Base-by-base conservation (phyloP, 139 green algal species). In the Coccomyxa sp. region DNA sequence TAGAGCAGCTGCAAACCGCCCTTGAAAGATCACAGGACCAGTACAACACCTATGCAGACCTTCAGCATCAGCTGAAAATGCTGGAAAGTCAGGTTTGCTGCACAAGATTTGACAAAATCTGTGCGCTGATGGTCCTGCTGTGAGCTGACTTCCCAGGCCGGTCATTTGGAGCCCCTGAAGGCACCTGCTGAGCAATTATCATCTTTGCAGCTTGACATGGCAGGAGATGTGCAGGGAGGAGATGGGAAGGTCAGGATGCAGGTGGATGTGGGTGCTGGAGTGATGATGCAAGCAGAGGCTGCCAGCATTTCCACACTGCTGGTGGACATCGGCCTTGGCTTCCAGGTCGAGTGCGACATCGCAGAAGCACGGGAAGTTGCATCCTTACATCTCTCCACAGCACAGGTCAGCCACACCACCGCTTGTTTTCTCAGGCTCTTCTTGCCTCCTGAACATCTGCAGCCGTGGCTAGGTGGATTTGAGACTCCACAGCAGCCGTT, bases 291-390 rank as follows among this genome's bases (percentile, higher is more conserved):
- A 27, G 84, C 87, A 7, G 36, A 39, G 18, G 85, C 87, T 12
- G 78, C 84, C n/a, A 85, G 89, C 71, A 78, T 79, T 2, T 79
- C 69, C 6, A 68, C 75, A 0, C 18, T 91, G 0, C 88, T 80
- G 41, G 82, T 91, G 34, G 34, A 39, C 1, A 70, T 89, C 10
- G 87, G 87, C 10, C 81, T 91, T 27, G 87, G 87, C 14, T 91
- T 91, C 75, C 77, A 89, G 16, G 76, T 89, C 24, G 83, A 91
- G 70, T 80, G 44, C 0, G 40, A 54, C 2, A 36, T 3, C 0
- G 80, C 84, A 5, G 86, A 86, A 55, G 70, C 70, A 1, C 34
- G 12, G 22, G 22, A 29, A 0, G 34, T 83, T 9, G 74, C 79
- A 24, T 71, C 81, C 18, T 35, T 55, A 39, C 69, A 64, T 27